These are phyloP conservation scores for Trichoderma sp. DNA, from an alignment of 2,329 filamentous ascomycete species.

Conservation along the genomic window DNA sequence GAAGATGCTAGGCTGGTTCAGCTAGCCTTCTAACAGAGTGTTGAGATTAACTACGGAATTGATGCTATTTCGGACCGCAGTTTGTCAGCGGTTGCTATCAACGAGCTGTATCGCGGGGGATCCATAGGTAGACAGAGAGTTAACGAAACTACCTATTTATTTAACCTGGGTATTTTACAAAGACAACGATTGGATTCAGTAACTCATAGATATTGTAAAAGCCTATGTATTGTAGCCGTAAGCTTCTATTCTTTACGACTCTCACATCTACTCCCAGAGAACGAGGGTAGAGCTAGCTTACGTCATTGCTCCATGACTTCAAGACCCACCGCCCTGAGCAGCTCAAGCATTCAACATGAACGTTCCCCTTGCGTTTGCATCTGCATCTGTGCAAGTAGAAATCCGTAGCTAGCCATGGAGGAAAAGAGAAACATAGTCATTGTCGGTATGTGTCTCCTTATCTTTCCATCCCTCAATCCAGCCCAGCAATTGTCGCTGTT, in stretches of 20 bases:
- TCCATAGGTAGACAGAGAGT: no score
- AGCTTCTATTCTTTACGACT: not conserved
- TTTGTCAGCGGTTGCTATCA: no score
- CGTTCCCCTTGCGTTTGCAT: not conserved
- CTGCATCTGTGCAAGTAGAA: not conserved
- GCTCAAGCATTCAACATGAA: not conserved
- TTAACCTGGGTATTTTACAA: not conserved
- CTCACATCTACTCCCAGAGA: not conserved
- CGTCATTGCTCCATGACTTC: not conserved
- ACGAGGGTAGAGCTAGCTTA: not conserved
- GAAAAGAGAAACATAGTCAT: slow-evolving; percentile 49
- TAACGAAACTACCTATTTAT: no score
- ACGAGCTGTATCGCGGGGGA: no score
- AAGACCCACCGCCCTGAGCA: not conserved
- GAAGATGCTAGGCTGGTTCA: not conserved
- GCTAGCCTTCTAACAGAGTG: not conserved
- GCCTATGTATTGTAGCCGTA: no score
- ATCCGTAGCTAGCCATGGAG: slow-evolving; percentile 30
- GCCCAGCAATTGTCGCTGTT: not conserved
- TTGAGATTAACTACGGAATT: no score
- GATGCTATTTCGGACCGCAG: no score
- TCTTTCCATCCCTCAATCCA: not conserved
- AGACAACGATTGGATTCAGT: not conserved
- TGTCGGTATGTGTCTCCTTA: slow-evolving; percentile 39
- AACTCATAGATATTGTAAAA: not conserved